A percentile compares a stretch with the other conserved stretches of the same genome.
Evolutionary conservation across 1,284 basidiomycete genomes (phyloP).

Genomic region (Acaromyces ingoldii): DNA sequence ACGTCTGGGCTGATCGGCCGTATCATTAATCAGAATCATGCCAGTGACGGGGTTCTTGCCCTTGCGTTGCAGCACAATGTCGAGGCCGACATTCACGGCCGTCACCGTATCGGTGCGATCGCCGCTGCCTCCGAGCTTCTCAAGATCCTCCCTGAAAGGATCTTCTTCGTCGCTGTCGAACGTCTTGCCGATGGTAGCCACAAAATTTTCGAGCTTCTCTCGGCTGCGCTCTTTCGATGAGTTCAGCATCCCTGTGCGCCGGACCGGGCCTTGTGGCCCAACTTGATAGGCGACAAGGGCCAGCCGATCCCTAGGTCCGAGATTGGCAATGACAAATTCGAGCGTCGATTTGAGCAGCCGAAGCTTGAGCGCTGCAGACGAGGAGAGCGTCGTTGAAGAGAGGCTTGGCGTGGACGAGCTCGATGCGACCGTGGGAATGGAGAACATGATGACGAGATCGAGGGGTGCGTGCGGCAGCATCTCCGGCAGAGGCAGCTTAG

Average conservation of each 20-base stretch:
- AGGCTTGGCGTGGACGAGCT: conserved; percentile 51
- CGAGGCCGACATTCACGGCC: conserved; percentile 56
- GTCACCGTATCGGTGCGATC: conserved; percentile 41
- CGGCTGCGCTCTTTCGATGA: conserved; percentile 24
- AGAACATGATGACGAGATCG: conserved; percentile 86
- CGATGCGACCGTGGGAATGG: conserved; percentile 60
- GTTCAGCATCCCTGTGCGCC: conserved; percentile 35
- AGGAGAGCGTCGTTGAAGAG: conserved; percentile 59
- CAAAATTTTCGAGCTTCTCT: conserved; percentile 25
- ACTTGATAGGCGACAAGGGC: conserved; percentile 36
- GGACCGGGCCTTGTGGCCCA: conserved; percentile 35
- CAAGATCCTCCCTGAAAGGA: conserved; percentile 36
- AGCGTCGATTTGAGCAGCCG: conserved; percentile 40
- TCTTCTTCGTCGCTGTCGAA: conserved; percentile 29
- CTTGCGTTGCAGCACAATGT: conserved; percentile 88
- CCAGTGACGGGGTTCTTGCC: conserved; percentile 80
- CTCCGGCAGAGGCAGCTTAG: conserved; percentile 32
- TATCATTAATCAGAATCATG: conserved; percentile 87
- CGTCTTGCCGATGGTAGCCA: conserved; percentile 34
- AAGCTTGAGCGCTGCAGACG: conserved; percentile 60
- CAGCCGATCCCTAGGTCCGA: conserved; percentile 41
- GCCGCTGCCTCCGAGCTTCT: conserved; percentile 31
- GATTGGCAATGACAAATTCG: conserved; percentile 36
- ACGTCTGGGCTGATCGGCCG: conserved; percentile 79
- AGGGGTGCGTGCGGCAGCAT: conserved; percentile 72